Conservation (phyloP, 768 basidiomycete genomes). For the Agaricus blazei region DNA sequence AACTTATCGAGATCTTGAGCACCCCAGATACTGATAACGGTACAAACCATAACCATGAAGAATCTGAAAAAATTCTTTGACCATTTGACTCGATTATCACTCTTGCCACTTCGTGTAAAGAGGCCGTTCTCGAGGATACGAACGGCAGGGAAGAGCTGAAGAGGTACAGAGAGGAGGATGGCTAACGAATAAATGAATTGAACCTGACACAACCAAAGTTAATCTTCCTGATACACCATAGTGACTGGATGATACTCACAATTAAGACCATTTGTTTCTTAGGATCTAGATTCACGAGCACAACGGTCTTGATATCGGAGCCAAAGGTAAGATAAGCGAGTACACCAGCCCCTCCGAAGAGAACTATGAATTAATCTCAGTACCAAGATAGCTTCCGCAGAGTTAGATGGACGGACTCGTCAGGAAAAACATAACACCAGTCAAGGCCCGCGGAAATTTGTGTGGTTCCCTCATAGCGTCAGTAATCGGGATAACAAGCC, state of each 20-base stretch:
- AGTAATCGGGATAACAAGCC: constrained; percentile 93
- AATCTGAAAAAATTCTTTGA: constrained; percentile 90
- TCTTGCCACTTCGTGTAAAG: constrained; percentile 86
- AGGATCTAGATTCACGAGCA: constrained; percentile 88
- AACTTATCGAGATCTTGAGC: constrained; percentile 93
- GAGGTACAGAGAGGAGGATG: constrained; percentile 85
- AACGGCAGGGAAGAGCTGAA: constrained; percentile 97
- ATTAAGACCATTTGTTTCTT: constrained; percentile 84
- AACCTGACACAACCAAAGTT: constrained; percentile 34
- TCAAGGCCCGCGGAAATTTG: constrained; percentile 85
- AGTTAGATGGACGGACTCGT: constrained; percentile 40
- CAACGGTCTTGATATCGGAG: constrained; percentile 83
- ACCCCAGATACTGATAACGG: constrained; percentile 76
- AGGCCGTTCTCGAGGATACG: constrained; percentile 96
- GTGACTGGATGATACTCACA: constrained; percentile 38
- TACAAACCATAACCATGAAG: constrained; percentile 70
- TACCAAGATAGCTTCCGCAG: not conserved
- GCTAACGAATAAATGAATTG: constrained; percentile 90
- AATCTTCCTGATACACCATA: not conserved
- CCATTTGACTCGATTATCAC: constrained; percentile 83
- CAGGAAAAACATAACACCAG: constrained; percentile 88
- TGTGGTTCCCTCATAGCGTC: constrained; percentile 95
- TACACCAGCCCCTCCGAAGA: constrained; percentile 85
- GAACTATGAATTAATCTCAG: constrained; percentile 32
- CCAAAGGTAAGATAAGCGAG: constrained; percentile 90